phyloP scores from a whole-genome alignment of 2,329 filamentous ascomycete species.

The Chaetomiaceae sp. region DNA sequence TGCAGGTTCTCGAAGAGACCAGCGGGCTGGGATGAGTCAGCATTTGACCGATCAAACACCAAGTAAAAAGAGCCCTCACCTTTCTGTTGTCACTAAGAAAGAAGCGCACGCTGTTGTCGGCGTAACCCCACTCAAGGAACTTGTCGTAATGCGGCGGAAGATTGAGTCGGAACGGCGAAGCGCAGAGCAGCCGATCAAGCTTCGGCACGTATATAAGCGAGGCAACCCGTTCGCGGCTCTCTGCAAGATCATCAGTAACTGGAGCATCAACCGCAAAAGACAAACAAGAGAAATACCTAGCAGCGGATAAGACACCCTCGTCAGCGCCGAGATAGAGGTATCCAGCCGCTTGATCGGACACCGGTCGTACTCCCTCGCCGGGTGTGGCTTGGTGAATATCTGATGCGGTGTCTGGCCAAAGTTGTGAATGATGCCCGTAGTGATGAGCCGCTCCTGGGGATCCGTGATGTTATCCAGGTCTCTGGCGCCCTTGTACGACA shows the following conservation, averaged over 20 bases:
- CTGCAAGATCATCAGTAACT: constrained; percentile 28
- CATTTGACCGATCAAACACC: not conserved
- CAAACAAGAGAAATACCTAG: constrained; percentile 50
- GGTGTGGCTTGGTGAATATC: constrained; percentile 79
- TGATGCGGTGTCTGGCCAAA: constrained; percentile 97
- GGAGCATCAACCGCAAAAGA: too few relatives aligned
- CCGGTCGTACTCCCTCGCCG: constrained; percentile 63
- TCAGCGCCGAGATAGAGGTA: constrained; percentile 68
- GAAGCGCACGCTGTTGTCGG: constrained; percentile 88
- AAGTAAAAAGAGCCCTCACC: constrained; percentile 33
- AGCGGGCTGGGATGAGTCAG: constrained; percentile 46
- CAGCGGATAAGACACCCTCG: constrained; percentile 72
- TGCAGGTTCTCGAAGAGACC: constrained; percentile 93
- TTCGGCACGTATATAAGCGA: constrained; percentile 74
- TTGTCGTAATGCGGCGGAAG: constrained; percentile 83
- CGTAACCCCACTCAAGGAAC: constrained; percentile 93
- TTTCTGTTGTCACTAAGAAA: constrained; percentile 79
- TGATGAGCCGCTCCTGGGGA: constrained; percentile 77
- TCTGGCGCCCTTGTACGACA: constrained; percentile 91
- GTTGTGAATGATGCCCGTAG: constrained; percentile 95
- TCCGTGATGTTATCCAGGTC: constrained; percentile 89
- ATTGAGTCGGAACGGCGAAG: constrained; percentile 79
- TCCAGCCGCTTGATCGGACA: constrained; percentile 69
- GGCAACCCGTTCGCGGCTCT: constrained; percentile 72
- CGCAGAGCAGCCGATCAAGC: constrained; percentile 76